phyloP scores from a whole-genome alignment of 768 basidiomycete genomes.

The Serendipita sp. region DNA sequence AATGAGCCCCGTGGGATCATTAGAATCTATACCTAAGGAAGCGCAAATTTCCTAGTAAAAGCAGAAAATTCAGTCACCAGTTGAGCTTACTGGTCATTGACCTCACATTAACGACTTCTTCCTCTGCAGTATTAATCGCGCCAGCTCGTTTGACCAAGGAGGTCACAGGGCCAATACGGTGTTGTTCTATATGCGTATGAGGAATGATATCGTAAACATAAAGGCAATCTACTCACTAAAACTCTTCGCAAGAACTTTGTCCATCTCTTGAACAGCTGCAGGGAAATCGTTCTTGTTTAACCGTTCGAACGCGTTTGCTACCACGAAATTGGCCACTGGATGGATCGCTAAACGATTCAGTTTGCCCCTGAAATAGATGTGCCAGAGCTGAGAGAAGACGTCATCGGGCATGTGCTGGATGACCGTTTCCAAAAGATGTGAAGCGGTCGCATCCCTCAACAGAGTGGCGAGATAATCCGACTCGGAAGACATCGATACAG shows the following conservation, averaged over 20 bases:
- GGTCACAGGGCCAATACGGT: conserved; percentile 63
- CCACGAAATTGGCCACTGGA: conserved; percentile 88
- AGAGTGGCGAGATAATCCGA: conserved; percentile 73
- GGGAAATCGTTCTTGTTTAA: conserved; percentile 39
- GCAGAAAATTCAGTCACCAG: no score
- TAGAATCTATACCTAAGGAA: conserved; percentile 39
- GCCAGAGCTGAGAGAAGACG: conserved; percentile 59
- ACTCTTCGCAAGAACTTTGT: conserved; percentile 39
- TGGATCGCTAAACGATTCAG: conserved; percentile 61
- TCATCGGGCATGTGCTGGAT: conserved; percentile 42
- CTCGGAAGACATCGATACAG: conserved; percentile 26
- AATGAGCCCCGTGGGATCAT: conserved; percentile 35
- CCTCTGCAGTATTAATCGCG: conserved; percentile 30
- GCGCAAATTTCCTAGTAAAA: conserved; percentile 36
- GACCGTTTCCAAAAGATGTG: conserved; percentile 77
- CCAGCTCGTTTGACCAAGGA: conserved; percentile 57
- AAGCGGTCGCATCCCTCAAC: conserved; percentile 73
- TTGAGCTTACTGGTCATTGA: not conserved
- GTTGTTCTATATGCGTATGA: conserved; percentile 31
- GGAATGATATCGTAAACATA: not conserved
- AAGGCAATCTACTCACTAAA: conserved; percentile 39
- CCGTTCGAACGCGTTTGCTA: conserved; percentile 62
- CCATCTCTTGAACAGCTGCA: conserved; percentile 43
- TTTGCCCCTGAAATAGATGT: conserved; percentile 52
- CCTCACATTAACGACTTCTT: conserved; percentile 31